These are phyloP conservation scores for Chytriomyces sp. DNA, from an alignment of 192 early-diverging fungal species.

Conservation along the genomic window DNA sequence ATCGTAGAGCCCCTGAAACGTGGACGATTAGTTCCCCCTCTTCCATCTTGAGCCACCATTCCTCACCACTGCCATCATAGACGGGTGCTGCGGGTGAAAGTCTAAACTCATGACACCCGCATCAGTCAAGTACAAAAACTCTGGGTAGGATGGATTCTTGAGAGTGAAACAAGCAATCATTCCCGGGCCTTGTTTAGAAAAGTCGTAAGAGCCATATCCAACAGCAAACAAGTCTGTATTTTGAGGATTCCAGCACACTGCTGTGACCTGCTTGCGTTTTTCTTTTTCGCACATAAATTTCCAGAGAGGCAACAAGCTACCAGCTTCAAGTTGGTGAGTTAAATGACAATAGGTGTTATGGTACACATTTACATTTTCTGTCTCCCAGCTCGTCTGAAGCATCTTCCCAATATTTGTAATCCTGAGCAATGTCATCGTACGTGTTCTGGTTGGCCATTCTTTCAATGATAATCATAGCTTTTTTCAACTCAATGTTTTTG, in stretches of 20 bases:
- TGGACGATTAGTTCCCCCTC: not conserved
- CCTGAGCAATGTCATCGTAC: slow-evolving; percentile 66
- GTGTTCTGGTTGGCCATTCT: slow-evolving; percentile 71
- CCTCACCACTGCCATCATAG: slow-evolving; percentile 55
- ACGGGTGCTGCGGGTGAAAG: slow-evolving; percentile 64
- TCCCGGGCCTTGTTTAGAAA: slow-evolving; percentile 61
- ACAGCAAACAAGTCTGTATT: slow-evolving; percentile 61
- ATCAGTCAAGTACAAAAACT: slow-evolving; percentile 58
- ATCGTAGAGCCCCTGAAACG: slow-evolving; percentile 54
- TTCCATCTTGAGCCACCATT: no score
- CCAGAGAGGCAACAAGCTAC: slow-evolving; percentile 62
- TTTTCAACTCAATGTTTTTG: slow-evolving; percentile 59
- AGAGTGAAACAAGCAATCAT: slow-evolving; percentile 65
- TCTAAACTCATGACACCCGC: slow-evolving; percentile 63
- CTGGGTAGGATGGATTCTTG: slow-evolving; percentile 65
- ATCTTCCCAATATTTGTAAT: slow-evolving; percentile 71
- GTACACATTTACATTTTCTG: slow-evolving; percentile 42
- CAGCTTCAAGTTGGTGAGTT: slow-evolving; percentile 33
- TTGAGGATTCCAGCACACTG: slow-evolving; percentile 58
- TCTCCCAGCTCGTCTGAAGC: slow-evolving; percentile 60
- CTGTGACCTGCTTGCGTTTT: slow-evolving; percentile 63
- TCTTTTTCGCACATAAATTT: slow-evolving; percentile 61
- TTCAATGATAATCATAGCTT: slow-evolving; percentile 57
- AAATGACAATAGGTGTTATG: not conserved
- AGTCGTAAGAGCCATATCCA: slow-evolving; percentile 66